These are phyloP conservation scores for Acacia acuminata DNA, from an alignment of 306 rosid species.

Conservation along the genomic window DNA sequence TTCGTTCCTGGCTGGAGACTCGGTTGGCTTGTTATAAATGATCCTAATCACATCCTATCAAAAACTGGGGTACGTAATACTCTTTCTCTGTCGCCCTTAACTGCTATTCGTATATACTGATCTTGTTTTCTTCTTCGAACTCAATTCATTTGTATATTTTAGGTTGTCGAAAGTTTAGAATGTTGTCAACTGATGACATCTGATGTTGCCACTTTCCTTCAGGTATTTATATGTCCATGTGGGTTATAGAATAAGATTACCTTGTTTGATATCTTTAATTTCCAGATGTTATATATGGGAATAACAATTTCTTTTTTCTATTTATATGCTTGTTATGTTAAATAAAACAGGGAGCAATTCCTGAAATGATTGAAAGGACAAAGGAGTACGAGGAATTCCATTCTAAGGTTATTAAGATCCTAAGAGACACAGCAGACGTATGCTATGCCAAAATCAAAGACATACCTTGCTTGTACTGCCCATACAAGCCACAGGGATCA, in stretches of 20 bases:
- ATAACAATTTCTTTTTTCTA: no score
- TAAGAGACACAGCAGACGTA: slow-evolving; percentile 33
- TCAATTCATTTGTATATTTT: neutral
- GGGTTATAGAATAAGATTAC: neutral
- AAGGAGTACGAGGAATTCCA: slow-evolving; percentile 34
- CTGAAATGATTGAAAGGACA: slow-evolving; percentile 43
- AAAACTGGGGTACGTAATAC: slow-evolving; percentile 34
- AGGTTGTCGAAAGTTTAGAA: neutral
- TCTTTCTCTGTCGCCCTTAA: neutral
- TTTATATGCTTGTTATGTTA: no score
- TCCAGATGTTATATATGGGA: no score
- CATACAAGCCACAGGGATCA: slow-evolving; percentile 56
- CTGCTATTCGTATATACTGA: neutral
- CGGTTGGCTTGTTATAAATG: slow-evolving; percentile 45
- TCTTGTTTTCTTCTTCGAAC: neutral
- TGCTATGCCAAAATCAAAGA: slow-evolving; percentile 32
- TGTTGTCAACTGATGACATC: neutral
- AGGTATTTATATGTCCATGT: neutral
- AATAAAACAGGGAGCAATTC: slow-evolving; percentile 48
- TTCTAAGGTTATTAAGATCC: slow-evolving; percentile 25
- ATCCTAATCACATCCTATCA: slow-evolving; percentile 38
- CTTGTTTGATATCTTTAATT: neutral
- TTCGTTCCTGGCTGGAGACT: slow-evolving; percentile 53
- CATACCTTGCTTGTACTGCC: slow-evolving; percentile 48
- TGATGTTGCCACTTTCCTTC: slow-evolving; percentile 17